These are phyloP conservation scores for Rehmannia glutinosa DNA, from an alignment of 257 asterid species.

Conservation along the genomic window DNA sequence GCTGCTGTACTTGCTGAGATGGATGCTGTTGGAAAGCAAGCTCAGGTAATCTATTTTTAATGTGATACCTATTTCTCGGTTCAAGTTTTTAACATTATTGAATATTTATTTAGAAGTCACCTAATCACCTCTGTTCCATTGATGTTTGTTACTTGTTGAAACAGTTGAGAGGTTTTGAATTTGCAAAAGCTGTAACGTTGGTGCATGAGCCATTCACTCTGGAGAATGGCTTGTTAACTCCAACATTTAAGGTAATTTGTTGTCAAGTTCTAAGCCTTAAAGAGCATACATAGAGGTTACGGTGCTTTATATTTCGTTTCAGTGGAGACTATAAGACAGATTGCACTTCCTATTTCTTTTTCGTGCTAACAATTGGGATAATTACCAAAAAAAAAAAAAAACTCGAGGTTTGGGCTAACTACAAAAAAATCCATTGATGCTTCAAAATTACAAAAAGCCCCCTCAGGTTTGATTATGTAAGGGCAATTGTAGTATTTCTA, in stretches of 20 bases:
- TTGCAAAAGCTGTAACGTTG: conserved; percentile 74
- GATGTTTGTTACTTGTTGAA: conserved; percentile 1
- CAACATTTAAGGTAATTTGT: conserved; percentile 77
- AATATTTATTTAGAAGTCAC: background rate
- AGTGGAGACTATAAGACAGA: background rate
- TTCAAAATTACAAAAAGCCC: too few relatives aligned
- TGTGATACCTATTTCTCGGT: background rate
- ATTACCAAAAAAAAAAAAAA: too few relatives aligned
- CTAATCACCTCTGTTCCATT: background rate
- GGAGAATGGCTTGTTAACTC: conserved; percentile 85
- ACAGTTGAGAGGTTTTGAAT: conserved; percentile 91
- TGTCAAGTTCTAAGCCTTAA: background rate
- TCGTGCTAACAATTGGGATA: background rate
- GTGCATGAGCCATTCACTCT: conserved; percentile 78
- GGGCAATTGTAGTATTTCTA: too few relatives aligned
- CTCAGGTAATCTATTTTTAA: conserved; percentile 50
- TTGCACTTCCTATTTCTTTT: background rate
- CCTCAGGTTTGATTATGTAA: too few relatives aligned
- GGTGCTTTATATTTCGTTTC: background rate
- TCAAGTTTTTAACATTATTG: background rate
- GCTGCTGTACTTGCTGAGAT: conserved; percentile 94
- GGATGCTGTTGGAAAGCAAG: conserved; percentile 85
- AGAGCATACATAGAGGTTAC: background rate
- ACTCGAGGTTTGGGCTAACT: too few relatives aligned
- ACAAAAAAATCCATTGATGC: too few relatives aligned